Evolutionary conservation across 2,329 filamentous ascomycete genomes (phyloP).

Genomic region (Nectriaceae sp.): DNA sequence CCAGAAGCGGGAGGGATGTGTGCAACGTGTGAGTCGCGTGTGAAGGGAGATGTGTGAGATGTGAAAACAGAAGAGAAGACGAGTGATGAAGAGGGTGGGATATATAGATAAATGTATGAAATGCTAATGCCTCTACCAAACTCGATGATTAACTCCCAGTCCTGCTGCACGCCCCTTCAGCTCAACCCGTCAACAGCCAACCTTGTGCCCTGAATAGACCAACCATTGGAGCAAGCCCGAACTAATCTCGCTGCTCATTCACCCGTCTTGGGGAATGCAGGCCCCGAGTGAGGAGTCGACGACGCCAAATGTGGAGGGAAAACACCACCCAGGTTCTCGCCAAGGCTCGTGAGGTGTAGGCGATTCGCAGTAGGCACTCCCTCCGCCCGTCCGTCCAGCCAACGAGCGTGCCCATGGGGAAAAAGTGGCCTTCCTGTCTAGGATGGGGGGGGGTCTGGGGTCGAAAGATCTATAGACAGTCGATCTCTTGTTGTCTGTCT

Average conservation of each 20-base stretch:
- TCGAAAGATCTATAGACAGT: conserved; percentile 16
- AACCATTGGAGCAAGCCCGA: neutral
- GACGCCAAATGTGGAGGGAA: neutral
- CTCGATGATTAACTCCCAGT: no score
- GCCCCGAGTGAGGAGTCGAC: conserved; percentile 12
- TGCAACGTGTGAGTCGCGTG: conserved; percentile 25
- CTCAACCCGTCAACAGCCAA: no score
- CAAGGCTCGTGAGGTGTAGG: neutral
- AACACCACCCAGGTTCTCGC: neutral
- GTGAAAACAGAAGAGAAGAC: conserved; percentile 1
- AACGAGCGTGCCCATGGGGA: conserved; percentile 11
- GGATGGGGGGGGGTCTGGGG: neutral
- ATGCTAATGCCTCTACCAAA: no score
- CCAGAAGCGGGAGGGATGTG: conserved; percentile 25
- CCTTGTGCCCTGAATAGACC: no score
- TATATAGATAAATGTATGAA: neutral
- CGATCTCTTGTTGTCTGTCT: conserved; percentile 12
- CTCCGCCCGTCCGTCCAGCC: conserved; percentile 23
- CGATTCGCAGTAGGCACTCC: conserved; percentile 1
- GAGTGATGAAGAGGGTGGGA: conserved; percentile 10
- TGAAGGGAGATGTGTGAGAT: conserved; percentile 14
- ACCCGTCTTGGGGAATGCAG: conserved; percentile 11
- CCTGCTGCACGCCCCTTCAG: no score
- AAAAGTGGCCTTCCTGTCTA: conserved; percentile 4
- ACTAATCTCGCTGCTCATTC: conserved; percentile 12